Percentiles rank a stretch among this genome's conserved stretches.
Evolutionary conservation across 2,329 filamentous ascomycete genomes (phyloP).

Genomic region (Colletotrichum sp.): DNA sequence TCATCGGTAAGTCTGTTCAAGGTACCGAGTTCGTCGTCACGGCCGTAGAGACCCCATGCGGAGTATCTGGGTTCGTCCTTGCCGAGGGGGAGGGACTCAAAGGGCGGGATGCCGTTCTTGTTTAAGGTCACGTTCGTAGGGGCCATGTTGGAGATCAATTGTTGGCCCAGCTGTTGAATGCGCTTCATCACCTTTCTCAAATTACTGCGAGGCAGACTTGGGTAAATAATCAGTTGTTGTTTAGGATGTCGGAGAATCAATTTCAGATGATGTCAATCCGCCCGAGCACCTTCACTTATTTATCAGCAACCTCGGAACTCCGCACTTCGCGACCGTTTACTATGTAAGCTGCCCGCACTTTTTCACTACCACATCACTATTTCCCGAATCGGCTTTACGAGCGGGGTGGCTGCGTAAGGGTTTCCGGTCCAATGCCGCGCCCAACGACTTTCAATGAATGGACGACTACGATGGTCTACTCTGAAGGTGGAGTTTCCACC

Average conservation of each 20-base stretch:
- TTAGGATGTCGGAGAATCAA: background rate
- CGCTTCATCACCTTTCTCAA: background rate
- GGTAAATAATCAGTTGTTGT: background rate
- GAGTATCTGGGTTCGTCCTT: slow-evolving; percentile 47
- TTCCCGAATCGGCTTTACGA: background rate
- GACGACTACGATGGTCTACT: background rate
- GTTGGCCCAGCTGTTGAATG: background rate
- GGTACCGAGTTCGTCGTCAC: slow-evolving; percentile 62
- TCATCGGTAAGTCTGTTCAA: slow-evolving; percentile 64
- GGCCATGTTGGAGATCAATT: background rate
- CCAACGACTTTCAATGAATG: background rate
- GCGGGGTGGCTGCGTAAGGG: background rate
- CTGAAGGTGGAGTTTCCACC: background rate
- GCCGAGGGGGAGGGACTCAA: slow-evolving; percentile 51
- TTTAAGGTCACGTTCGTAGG: slow-evolving; percentile 27
- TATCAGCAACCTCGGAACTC: background rate
- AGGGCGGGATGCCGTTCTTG: slow-evolving; percentile 48
- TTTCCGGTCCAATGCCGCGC: background rate
- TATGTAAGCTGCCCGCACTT: background rate
- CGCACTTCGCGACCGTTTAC: background rate
- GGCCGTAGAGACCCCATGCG: slow-evolving; percentile 58
- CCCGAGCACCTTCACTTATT: background rate
- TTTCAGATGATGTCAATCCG: background rate
- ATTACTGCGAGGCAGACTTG: background rate
- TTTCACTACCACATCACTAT: background rate